Base-by-base conservation (phyloP, 352 stramenopile species). In the Globisporangium lucens region DNA sequence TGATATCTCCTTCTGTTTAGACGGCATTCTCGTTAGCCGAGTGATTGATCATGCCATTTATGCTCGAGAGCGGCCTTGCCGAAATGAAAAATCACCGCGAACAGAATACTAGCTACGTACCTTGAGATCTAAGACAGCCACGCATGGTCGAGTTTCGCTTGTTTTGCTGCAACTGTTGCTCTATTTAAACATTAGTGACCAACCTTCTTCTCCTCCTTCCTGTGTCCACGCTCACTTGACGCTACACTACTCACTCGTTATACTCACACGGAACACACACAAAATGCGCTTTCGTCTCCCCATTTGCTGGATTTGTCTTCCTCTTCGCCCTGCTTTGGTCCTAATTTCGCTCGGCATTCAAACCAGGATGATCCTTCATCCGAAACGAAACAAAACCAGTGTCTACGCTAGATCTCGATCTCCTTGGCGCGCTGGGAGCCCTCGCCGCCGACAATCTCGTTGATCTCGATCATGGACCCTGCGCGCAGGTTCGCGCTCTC, bases 381-480 rank as follows among this genome's bases (percentile, higher is more conserved):
- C 4, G 7, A 22, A 17, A 15, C n/a, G 10, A 5, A 55, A 55
- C 8, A 2, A 33, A 56, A 3, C 49, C 49, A 9, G 51, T 35
- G 20, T 13, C 51, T 55, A 1, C 9, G 8, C 52, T 65, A 73
- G 36, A 73, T 73, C 55, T 72, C 67, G 41, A 72, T 72, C 63
- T 73, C 67, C 49, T 69, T 72, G 12, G 51, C 66, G 20, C 30
- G 38, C 22, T 71, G 36, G 7, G 41, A 41, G 62, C 67, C 67
- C 29, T 69, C 56, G 20, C 13, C 46, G n/a, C 55, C 43, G 24
- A 67, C 47, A 35, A 73, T 61, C 47, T 73, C 62, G 47, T 56
- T 69, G 35, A 69, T 61, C 47, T 69, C 67, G 38, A 73, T 73
- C 62, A 73, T 67, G 24, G 67, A 73, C 3, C 67, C 67, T 4